phyloP scores from a whole-genome alignment of 306 rosid species.

The Quercus rubra region DNA sequence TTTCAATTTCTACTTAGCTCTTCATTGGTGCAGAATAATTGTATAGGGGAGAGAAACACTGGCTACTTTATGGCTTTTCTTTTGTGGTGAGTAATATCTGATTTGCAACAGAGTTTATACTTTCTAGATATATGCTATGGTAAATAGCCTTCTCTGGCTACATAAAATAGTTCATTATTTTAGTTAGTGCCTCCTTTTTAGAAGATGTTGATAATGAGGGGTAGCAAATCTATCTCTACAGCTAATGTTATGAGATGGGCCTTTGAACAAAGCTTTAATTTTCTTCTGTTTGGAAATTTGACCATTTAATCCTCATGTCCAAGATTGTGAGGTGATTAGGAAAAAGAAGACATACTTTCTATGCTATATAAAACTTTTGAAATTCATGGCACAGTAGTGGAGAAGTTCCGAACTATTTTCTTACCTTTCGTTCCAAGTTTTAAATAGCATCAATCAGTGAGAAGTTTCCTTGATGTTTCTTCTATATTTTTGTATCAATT shows the following conservation, averaged over 20 bases:
- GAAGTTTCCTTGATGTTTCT: background rate
- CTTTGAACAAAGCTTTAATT: no score
- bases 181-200: background rate
- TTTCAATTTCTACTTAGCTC: slow-evolving; percentile 20
- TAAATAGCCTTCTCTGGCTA: slow-evolving; percentile 9
- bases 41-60: slow-evolving; percentile 92
- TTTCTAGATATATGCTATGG: background rate
- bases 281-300: background rate
- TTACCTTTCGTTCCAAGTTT: background rate
- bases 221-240: background rate
- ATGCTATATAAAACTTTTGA: background rate
- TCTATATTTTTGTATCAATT: background rate
- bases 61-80: slow-evolving; percentile 86
- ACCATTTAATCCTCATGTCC: background rate
- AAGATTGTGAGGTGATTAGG: background rate
- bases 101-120: background rate
- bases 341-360: background rate
- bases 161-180: background rate
- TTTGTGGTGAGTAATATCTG: slow-evolving; percentile 73
- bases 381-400: background rate
- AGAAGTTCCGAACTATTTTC: background rate
- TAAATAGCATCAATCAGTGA: background rate
- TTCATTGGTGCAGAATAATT: slow-evolving; percentile 72
- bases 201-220: background rate
- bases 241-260: background rate